phyloP scores from a whole-genome alignment of 768 basidiomycete genomes.

The Grammothele lineata region DNA sequence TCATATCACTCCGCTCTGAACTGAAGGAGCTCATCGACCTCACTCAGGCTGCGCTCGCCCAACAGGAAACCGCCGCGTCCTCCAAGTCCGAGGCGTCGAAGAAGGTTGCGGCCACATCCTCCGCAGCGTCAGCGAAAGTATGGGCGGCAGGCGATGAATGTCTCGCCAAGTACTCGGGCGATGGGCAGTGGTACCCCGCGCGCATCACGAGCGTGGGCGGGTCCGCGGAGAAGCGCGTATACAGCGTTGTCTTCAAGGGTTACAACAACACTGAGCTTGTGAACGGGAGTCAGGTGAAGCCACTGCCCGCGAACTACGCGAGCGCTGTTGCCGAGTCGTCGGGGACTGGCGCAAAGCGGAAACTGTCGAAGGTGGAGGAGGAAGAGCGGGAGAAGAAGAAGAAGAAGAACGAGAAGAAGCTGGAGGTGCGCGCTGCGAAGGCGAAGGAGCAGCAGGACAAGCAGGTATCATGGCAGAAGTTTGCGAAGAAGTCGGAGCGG shows the following conservation, averaged over 20 bases:
- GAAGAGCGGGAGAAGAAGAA: slow-evolving; percentile 86
- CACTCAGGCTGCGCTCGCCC: slow-evolving; percentile 66
- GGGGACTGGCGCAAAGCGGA: slow-evolving; percentile 62
- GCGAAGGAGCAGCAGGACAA: slow-evolving; percentile 83
- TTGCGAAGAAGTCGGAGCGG: slow-evolving; percentile 91
- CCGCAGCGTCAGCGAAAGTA: slow-evolving; percentile 44
- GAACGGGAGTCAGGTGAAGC: slow-evolving; percentile 65
- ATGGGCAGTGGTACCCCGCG: slow-evolving; percentile 85
- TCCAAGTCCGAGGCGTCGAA: slow-evolving; percentile 53
- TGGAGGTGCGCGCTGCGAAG: slow-evolving; percentile 78
- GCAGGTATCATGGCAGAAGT: slow-evolving; percentile 90
- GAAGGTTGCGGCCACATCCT: slow-evolving; percentile 37
- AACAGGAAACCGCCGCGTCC: slow-evolving; percentile 60
- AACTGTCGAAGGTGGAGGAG: slow-evolving; percentile 75
- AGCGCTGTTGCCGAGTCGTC: slow-evolving; percentile 25
- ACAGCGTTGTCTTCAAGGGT: slow-evolving; percentile 86
- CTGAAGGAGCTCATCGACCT: slow-evolving; percentile 81
- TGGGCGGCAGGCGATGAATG: slow-evolving; percentile 85
- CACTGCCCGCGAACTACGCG: slow-evolving; percentile 47
- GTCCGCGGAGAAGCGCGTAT: slow-evolving; percentile 75
- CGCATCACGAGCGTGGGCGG: slow-evolving; percentile 84
- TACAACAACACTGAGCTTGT: slow-evolving; percentile 90
- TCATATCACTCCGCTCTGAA: slow-evolving; percentile 69
- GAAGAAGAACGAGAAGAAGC: slow-evolving; percentile 94
- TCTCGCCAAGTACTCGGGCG: slow-evolving; percentile 79